These are phyloP conservation scores for Forsythia viridissima DNA, from an alignment of 257 asterid genomes.

Conservation along the genomic window DNA sequence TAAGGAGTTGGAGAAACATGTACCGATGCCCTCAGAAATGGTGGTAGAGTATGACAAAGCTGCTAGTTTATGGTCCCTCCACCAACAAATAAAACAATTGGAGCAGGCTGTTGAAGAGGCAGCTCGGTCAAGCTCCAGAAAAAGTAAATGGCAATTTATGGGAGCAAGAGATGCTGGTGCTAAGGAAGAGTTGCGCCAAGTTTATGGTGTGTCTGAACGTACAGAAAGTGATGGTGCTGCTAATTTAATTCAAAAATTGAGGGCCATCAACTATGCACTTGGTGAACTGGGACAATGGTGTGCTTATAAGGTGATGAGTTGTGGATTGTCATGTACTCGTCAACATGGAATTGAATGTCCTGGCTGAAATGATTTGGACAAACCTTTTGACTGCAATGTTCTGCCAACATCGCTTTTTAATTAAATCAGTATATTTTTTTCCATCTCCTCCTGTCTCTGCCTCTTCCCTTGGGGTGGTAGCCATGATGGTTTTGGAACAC, in stretches of 20 bases:
- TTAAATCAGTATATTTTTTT: background rate
- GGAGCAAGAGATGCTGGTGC: constrained; percentile 99
- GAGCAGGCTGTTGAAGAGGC: constrained; percentile 91
- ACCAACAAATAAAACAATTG: constrained; percentile 94
- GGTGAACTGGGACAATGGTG: constrained; percentile 99
- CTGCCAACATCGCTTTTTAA: constrained; percentile 1
- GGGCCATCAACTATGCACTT: constrained; percentile 97
- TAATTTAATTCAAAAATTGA: constrained; percentile 86
- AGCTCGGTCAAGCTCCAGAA: constrained; percentile 88
- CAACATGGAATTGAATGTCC: background rate
- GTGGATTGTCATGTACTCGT: background rate
- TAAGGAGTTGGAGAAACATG: constrained; percentile 90
- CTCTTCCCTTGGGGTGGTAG: constrained; percentile 12
- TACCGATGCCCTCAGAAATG: constrained; percentile 94
- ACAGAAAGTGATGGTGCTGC: constrained; percentile 99
- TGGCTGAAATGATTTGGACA: background rate
- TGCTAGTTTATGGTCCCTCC: constrained; percentile 92
- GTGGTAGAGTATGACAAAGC: constrained; percentile 98
- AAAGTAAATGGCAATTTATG: constrained; percentile 99
- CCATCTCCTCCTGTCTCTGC: constrained; percentile 9
- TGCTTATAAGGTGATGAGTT: constrained; percentile 75
- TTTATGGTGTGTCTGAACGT: constrained; percentile 97
- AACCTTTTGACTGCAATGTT: constrained; percentile 5
- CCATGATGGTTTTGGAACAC: background rate
- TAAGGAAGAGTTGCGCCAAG: constrained; percentile 90